phyloP scores from a whole-genome alignment of 176 grass and related monocot species.

The Aechmea fasciata region DNA sequence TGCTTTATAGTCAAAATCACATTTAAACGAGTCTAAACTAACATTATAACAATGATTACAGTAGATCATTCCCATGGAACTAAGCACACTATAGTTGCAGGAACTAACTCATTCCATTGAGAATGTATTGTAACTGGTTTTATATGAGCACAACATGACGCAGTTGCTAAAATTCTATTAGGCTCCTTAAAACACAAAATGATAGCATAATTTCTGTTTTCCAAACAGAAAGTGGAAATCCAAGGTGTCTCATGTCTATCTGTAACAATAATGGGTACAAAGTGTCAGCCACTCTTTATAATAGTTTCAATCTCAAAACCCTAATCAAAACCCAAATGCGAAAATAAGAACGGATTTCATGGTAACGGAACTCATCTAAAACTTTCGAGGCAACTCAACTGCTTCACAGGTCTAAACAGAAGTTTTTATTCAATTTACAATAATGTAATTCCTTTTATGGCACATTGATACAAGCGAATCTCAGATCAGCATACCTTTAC shows the following conservation, averaged over 20 bases:
- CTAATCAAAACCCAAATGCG: too few species aligned
- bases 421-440: neutral
- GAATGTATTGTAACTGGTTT: neutral
- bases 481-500: conserved; percentile 49
- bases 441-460: neutral
- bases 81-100: neutral
- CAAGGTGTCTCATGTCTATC: neutral
- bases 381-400: too few species aligned
- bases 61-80: neutral
- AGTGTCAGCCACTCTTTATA: too few species aligned
- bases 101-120: neutral
- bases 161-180: neutral
- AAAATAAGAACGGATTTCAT: too few species aligned
- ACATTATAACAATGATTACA: neutral
- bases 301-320: too few species aligned
- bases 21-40: too few species aligned
- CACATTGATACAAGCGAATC: neutral
- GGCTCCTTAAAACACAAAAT: too few species aligned
- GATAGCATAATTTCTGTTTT: neutral
- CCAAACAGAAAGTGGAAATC: neutral
- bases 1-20: too few species aligned
- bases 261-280: too few species aligned
- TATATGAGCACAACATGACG: too few species aligned
- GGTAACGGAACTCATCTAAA: too few species aligned
- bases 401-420: neutral